phyloP scores from a whole-genome alignment of 2,329 filamentous ascomycete species.

The Botrytis paeoniae region DNA sequence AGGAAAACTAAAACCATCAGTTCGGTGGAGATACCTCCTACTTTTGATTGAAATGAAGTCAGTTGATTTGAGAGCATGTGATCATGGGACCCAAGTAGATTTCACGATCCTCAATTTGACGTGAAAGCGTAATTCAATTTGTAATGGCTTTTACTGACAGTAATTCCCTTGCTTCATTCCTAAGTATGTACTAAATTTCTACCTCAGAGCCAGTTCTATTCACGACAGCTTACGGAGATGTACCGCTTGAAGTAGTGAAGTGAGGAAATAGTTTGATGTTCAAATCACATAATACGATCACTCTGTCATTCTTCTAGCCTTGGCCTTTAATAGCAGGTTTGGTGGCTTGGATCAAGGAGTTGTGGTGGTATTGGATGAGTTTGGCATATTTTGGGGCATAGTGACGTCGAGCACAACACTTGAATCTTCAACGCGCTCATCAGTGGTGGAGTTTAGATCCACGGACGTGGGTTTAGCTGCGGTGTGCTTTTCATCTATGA shows the following conservation, averaged over 20 bases:
- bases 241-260: not conserved
- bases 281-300: not conserved
- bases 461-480: not conserved
- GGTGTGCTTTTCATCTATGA: not conserved
- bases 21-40: not conserved
- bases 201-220: not conserved
- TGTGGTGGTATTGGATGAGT: not conserved
- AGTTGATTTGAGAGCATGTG: not conserved
- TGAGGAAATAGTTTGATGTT: not conserved
- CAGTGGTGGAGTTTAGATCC: not conserved
- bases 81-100: not conserved
- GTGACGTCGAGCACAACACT: not conserved
- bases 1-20: not conserved
- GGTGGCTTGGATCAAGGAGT: not conserved
- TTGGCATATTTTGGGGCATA: slow-evolving; percentile 15
- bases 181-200: not conserved
- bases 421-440: not conserved
- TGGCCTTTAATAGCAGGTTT: not conserved
- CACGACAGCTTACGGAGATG: not conserved
- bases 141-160: not conserved
- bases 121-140: not conserved
- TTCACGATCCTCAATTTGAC: not conserved
- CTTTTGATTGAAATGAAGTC: too few species aligned
- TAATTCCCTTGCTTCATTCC: not conserved
- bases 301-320: not conserved